phyloP scores from a whole-genome alignment of 2,329 filamentous ascomycete genomes.

The Trichoderma sp. region DNA sequence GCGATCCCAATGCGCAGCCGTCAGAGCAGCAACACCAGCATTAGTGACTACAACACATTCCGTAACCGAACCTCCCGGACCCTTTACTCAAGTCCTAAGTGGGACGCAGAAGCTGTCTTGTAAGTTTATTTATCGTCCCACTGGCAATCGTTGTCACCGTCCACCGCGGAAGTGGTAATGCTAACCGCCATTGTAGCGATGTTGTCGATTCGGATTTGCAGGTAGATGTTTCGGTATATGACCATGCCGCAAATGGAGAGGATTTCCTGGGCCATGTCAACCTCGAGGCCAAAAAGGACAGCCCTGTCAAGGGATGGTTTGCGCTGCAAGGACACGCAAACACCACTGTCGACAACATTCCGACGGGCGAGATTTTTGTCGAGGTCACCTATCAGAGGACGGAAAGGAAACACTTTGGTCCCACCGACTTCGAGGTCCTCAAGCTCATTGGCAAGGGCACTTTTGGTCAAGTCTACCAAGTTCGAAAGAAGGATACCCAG shows the following conservation, averaged over 20 bases:
- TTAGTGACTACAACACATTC: conserved; percentile 61
- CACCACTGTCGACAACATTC: conserved; percentile 65
- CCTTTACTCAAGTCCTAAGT: conserved; percentile 78
- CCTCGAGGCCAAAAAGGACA: conserved; percentile 66
- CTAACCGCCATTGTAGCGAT: conserved; percentile 56
- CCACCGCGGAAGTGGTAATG: not conserved
- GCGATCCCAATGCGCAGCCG: conserved; percentile 96
- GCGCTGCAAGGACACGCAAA: conserved; percentile 72
- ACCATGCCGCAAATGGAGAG: conserved; percentile 74
- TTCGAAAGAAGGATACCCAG: conserved; percentile 92
- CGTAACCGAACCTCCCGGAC: conserved; percentile 54
- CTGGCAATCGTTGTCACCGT: not conserved
- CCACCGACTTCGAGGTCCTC: conserved; percentile 92
- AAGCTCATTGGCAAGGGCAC: conserved; percentile 97
- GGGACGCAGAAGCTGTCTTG: conserved; percentile 96
- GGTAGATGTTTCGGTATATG: conserved; percentile 91
- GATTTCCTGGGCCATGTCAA: conserved; percentile 90
- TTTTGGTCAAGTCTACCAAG: conserved; percentile 97
- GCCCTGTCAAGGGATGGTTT: conserved; percentile 81
- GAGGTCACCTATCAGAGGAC: conserved; percentile 81
- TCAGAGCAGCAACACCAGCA: conserved; percentile 92
- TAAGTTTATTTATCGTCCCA: conserved; percentile 46
- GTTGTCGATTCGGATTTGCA: conserved; percentile 88
- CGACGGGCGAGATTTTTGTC: conserved; percentile 85
- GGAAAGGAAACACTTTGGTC: conserved; percentile 88